Conservation (phyloP, 768 basidiomycete species). For the Mrakia gelida region DNA sequence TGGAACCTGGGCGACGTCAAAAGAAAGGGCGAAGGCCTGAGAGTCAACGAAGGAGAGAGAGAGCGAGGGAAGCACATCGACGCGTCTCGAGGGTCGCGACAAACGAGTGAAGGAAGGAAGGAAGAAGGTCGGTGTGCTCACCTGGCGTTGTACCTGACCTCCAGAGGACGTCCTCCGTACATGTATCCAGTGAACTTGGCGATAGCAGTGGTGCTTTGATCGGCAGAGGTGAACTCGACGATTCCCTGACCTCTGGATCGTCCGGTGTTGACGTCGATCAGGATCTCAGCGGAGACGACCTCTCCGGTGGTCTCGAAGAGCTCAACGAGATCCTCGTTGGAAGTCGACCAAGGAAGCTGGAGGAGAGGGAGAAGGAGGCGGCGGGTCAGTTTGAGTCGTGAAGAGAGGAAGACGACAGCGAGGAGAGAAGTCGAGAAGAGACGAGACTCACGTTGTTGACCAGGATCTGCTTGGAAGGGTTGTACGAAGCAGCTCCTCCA, state of each 20-base stretch:
- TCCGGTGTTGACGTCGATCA: conserved; percentile 69
- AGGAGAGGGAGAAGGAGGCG: not conserved
- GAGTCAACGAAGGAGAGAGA: not conserved
- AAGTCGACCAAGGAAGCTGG: conserved; percentile 98
- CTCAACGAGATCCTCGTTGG: conserved; percentile 96
- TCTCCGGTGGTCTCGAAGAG: conserved; percentile 95
- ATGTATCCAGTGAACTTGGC: conserved; percentile 94
- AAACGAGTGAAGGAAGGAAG: not conserved
- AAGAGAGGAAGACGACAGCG: not conserved
- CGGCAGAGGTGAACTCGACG: conserved; percentile 82
- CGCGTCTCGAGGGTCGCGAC: not conserved
- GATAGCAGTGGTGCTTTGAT: conserved; percentile 93
- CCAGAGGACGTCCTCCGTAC: conserved; percentile 45
- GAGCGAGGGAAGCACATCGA: not conserved
- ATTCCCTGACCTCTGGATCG: conserved; percentile 93
- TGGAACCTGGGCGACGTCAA: not conserved
- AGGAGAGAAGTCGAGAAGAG: not conserved
- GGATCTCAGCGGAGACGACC: conserved; percentile 89
- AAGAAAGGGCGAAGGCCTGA: not conserved
- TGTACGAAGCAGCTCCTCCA: conserved; percentile 48
- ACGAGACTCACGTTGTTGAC: conserved; percentile 84
- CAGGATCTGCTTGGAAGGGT: conserved; percentile 85
- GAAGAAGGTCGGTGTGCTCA: not conserved
- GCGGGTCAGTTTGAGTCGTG: not conserved
- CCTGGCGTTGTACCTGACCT: conserved; percentile 90